Evolutionary conservation across 768 basidiomycete species (phyloP), one percentile per base, ranked within the genome.

Genomic region (Thelephora aurantiotincta): DNA sequence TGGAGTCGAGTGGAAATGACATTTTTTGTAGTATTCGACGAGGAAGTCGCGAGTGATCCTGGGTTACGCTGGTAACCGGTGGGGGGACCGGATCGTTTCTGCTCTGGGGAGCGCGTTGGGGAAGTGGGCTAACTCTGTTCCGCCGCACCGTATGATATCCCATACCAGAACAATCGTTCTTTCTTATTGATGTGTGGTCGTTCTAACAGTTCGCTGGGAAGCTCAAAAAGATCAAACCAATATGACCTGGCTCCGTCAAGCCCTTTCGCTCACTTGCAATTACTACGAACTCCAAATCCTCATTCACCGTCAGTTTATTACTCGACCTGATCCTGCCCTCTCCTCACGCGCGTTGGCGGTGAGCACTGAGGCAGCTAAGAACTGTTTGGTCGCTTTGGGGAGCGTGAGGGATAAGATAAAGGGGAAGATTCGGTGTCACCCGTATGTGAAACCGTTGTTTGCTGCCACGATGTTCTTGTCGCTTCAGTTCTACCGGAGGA

Each of bases 91-190:
- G 35, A 70, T 78, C 18, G 77, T 89, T 4, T 72, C 75, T 6
- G 81, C 85, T 48, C 67, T 89, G 3, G 86, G 89, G 63, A 78
- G 80, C 3, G 74, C 77, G 2, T 63, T 89, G 56, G 86, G 88
- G 53, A 71, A 74, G n/a, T 89, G 86, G 86, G 71, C 82, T 44
- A 78, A 83, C 47, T 68, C 72, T 2, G 68, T 89, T 2, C 86
- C 86, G 2, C 64, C 69, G 36, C 77, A 79, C 56, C 56, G 70
- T 71, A 47, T 43, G 63, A 18, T 41, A 54, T 4, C 11, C 4
- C 16, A 23, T 50, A 48, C 64, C 61, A 53, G 51, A 56, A 14
- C 48, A 63, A 58, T 48, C 57, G 54, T 49, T 47, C 45, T 12
- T 36, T 23, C 1, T 33, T 20, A 54, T 52, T 38, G 37, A 51